Percentiles rank a stretch among this genome's conserved stretches.
phyloP scores from a whole-genome alignment of 441 rosid species.

The Corymbia calophylla region DNA sequence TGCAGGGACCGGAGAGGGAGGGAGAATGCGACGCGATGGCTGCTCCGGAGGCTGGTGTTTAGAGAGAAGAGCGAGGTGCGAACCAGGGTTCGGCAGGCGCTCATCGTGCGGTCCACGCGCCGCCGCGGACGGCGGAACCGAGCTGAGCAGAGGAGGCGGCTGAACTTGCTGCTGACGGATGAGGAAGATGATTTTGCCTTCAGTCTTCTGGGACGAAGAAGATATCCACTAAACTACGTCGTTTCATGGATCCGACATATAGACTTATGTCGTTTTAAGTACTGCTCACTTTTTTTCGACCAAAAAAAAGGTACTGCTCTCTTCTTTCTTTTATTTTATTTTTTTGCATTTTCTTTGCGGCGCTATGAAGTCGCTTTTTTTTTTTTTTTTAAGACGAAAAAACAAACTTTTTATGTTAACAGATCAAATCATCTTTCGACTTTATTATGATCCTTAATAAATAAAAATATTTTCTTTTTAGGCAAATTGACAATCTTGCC shows the following conservation, averaged over 20 bases:
- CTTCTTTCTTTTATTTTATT: no score
- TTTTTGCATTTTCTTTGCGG: background rate
- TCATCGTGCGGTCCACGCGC: conserved; percentile 19
- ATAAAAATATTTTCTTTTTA: background rate
- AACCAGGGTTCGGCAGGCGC: conserved; percentile 34
- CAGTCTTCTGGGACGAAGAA: background rate
- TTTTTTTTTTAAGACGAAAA: no score
- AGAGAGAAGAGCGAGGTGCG: conserved; percentile 22
- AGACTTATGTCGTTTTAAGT: background rate
- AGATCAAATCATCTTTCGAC: background rate
- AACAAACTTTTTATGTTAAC: no score
- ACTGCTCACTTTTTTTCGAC: background rate
- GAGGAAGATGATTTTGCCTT: background rate
- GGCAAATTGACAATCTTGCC: background rate
- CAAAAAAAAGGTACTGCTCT: no score
- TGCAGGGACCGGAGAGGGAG: conserved; percentile 17
- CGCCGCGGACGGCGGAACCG: conserved; percentile 4
- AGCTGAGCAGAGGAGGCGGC: background rate
- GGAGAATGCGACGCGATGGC: conserved; percentile 5
- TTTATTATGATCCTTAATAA: background rate
- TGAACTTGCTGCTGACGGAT: background rate
- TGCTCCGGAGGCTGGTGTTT: conserved; percentile 9
- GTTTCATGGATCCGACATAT: background rate
- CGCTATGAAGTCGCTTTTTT: background rate
- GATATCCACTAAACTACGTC: background rate